phyloP scores from a whole-genome alignment of 441 rosid species.

The Populus hybrid region DNA sequence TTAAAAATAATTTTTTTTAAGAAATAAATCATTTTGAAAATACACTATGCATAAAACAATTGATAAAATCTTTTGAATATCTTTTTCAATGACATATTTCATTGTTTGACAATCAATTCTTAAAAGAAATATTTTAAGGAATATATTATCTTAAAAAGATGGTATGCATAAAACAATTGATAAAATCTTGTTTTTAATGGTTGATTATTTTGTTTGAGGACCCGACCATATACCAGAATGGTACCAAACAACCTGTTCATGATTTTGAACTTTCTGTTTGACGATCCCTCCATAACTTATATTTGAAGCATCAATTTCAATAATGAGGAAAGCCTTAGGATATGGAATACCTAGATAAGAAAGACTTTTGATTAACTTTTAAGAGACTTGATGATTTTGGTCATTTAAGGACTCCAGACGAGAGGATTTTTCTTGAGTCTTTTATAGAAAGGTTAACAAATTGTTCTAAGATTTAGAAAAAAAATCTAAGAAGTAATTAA shows the following conservation, averaged over 20 bases:
- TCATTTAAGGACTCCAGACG: not conserved
- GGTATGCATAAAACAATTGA: too few species aligned
- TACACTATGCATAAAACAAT: too few species aligned
- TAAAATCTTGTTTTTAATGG: not conserved
- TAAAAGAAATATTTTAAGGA: not conserved
- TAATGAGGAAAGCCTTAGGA: not conserved
- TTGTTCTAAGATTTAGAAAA: not conserved
- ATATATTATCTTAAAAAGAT: not conserved
- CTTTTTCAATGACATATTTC: too few species aligned
- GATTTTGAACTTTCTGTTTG: not conserved
- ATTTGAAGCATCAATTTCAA: not conserved
- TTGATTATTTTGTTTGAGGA: not conserved
- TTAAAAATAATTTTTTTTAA: too few species aligned
- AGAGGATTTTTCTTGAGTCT: not conserved
- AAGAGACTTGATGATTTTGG: not conserved
- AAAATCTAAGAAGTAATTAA: not conserved
- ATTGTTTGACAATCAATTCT: not conserved
- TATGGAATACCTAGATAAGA: not conserved
- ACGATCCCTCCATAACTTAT: not conserved
- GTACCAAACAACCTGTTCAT: rapidly evolving
- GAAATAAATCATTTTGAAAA: too few species aligned
- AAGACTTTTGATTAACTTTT: not conserved
- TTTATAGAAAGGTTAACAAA: not conserved
- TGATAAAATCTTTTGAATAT: too few species aligned
- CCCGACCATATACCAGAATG: not conserved